phyloP scores from a whole-genome alignment of 805 yeast species.

The Candida maesae region DNA sequence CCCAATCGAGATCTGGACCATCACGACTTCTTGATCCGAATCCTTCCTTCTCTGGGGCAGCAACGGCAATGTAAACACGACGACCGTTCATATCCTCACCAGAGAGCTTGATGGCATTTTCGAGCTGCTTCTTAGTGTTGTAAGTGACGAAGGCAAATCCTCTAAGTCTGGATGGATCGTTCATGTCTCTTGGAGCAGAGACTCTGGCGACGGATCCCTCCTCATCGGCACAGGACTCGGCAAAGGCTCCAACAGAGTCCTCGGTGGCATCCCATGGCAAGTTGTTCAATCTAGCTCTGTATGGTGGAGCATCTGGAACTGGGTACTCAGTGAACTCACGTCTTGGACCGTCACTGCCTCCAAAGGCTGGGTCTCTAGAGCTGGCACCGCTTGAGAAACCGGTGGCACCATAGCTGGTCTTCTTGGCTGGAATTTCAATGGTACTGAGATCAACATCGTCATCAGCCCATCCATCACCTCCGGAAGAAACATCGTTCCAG shows the following conservation, averaged over 20 bases:
- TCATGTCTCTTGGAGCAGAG: constrained; percentile 65
- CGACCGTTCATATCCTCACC: constrained; percentile 72
- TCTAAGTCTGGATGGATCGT: constrained; percentile 62
- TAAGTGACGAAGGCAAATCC: constrained; percentile 90
- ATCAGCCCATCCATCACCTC: constrained; percentile 84
- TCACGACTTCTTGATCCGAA: constrained; percentile 33
- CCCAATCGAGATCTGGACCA: constrained; percentile 62
- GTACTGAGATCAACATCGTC: constrained; percentile 71
- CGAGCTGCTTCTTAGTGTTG: constrained; percentile 72
- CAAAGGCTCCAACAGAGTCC: constrained; percentile 55
- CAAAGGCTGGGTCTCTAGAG: constrained; percentile 37
- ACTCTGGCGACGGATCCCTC: constrained; percentile 58
- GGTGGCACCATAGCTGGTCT: constrained; percentile 29
- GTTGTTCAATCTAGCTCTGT: constrained; percentile 82
- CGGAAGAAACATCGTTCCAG: constrained; percentile 70
- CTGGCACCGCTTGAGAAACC: constrained; percentile 31
- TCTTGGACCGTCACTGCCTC: constrained; percentile 32
- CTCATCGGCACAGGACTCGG: constrained; percentile 49
- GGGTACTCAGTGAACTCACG: constrained; percentile 69
- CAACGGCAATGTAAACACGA: constrained; percentile 70
- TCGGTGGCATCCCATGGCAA: constrained; percentile 81
- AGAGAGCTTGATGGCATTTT: constrained; percentile 63
- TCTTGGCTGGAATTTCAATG: constrained; percentile 47
- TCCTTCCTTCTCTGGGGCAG: constrained; percentile 54
- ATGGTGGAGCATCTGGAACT: constrained; percentile 90